Evolutionary conservation across 306 rosid species (phyloP), one percentile per base, ranked within the genome.

Genomic region (Vigna hirtella): DNA sequence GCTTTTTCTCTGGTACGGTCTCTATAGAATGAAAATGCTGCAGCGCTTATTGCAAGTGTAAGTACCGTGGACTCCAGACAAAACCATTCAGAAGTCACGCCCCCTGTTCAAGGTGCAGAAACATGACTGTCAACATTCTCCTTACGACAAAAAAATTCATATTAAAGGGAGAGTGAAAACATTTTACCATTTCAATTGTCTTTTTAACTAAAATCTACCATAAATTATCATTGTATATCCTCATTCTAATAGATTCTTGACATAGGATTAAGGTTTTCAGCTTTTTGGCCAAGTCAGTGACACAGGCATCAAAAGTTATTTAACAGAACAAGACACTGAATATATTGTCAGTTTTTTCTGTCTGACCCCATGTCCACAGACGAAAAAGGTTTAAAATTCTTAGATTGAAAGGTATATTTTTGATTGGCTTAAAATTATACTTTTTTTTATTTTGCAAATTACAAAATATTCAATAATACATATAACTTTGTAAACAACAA

Each of bases 81-180:
- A 82, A 95, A 95, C 98, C 98, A 95, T 64, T 83, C 88, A 16
- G 98, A 92, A 75, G 97, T 78, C 81, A 95, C 48, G 16, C 97
- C 98, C 98, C 95, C 98, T 94, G 91, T 81, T 75, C 48, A 86
- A 88, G 78, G 78, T 81, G 78, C 72, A 77, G 40, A 61, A 61
- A 73, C 20, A 55, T 47, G 66, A 76, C 59, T 38, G 30, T 56
- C 63, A 70, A 51, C 17, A 70, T 74, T 81, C 73, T 48, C 48
- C 52, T 34, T 49, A 55, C 0, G 57, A 63, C 43, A 48, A 48
- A 36, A 32, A 77, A 66, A 43, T 51, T 9, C 68, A 72, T 26
- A 48, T 24, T n/a, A 40, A 69, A 78, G 11, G n/a, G 72, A 65
- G 36, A 1, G 42, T 32, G 45, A 40, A 40, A 40, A 40, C 30